Evolutionary conservation across 495 filamentous ascomycete genomes (phyloP), one percentile per base, ranked within the genome.

Genomic region (Annulohypoxylon bovei): DNA sequence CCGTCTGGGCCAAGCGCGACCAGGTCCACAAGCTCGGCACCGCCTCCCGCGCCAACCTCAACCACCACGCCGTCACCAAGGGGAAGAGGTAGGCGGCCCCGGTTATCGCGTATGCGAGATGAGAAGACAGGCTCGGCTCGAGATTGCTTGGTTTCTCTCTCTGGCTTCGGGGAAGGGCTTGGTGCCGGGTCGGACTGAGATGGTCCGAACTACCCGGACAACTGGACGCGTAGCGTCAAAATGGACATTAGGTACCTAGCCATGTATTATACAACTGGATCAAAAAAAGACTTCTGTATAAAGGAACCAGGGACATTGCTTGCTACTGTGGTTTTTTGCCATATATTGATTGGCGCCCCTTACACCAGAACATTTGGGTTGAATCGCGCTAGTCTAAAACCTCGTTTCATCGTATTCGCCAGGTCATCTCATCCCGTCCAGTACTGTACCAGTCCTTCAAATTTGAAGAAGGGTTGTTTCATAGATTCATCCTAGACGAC

Each of bases 1-100:
- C 76, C 20, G 92, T 91, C 23, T 99, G 95, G 95, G 94, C 97
- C 9, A 86, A 84, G 77, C 85, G 94, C 72, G 82, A 84, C 61
- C 79, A 81, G 55, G 76, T 94, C 25, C 93, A 98, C 78, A 92
- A 92, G 85, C 75, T 88, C 65, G 93, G 86, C 75, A 90, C 93
- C 52, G 83, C 85, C 4, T 84, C 88, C 12, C 85, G 94, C 71
- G 88, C 90, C 7, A 98, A 98, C 78, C 66, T 96, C 76, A 81
- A 75, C 9, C 66, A 78, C 20, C 28, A 25, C 6, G 55, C 30
- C 35, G 25, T 70, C 4, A 65, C 67, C 16, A 53, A 65, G 12
- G 61, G 32, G 53, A 72, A 66, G 39, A 35, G 3, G 11, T 35
- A n/a, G n/a, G n/a, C n/a, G n/a, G n/a, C n/a, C n/a, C n/a, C n/a